phyloP scores from a whole-genome alignment of 1,284 basidiomycete genomes.

The Ustilago trichophora region DNA sequence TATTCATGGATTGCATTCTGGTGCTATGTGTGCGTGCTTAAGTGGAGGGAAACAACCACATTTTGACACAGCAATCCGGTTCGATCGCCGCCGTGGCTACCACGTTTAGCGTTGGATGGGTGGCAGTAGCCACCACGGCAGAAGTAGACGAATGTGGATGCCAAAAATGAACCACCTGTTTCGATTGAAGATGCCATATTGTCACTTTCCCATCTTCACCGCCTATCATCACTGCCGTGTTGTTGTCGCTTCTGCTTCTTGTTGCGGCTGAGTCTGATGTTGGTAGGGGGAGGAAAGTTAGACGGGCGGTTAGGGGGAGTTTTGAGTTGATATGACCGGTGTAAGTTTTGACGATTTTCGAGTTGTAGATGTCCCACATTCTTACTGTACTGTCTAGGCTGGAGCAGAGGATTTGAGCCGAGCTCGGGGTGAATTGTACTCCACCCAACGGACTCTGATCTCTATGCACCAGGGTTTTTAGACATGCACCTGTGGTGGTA shows the following conservation, averaged over 20 bases:
- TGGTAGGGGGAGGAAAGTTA: too few relatives aligned
- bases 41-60: constrained; percentile 53
- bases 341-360: constrained; percentile 91
- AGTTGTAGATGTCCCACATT: constrained; percentile 92
- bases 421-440: constrained; percentile 89
- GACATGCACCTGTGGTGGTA: constrained; percentile 91
- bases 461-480: constrained; percentile 95
- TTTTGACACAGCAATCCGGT: constrained; percentile 46
- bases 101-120: constrained; percentile 49
- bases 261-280: too few relatives aligned
- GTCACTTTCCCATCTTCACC: constrained; percentile 89
- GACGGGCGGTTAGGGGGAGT: constrained; percentile 70
- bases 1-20: too few relatives aligned
- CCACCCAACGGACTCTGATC: constrained; percentile 91
- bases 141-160: constrained; percentile 82
- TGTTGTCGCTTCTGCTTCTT: too few relatives aligned
- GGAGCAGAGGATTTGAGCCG: constrained; percentile 83
- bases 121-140: constrained; percentile 27
- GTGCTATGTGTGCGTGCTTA: too few relatives aligned
- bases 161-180: constrained; percentile 77
- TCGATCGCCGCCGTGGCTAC: constrained; percentile 56
- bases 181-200: constrained; percentile 89
- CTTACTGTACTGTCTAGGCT: constrained; percentile 92
- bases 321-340: constrained; percentile 82
- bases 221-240: constrained; percentile 79